Conservation (phyloP, 805 yeast genomes). For the Candida pseudofarinosa region DNA sequence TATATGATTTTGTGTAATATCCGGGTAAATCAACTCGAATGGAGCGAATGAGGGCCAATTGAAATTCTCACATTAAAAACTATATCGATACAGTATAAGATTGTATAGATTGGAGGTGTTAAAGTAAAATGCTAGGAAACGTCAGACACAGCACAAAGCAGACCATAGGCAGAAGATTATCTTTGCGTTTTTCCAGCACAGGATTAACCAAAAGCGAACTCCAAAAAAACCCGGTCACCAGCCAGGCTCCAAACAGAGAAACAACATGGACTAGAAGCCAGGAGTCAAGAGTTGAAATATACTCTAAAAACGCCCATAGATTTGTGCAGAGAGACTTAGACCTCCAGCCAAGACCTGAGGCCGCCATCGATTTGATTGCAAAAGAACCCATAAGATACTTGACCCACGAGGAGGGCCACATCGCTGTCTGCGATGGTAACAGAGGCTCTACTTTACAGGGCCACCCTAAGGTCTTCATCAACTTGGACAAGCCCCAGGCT, state of each 20-base stretch:
- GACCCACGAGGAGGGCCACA: slow-evolving; percentile 41
- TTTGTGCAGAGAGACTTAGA: slow-evolving; percentile 68
- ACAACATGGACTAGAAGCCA: slow-evolving; percentile 72
- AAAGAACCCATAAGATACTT: slow-evolving; percentile 67
- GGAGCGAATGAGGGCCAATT: slow-evolving; percentile 2
- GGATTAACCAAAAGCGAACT: slow-evolving; percentile 24
- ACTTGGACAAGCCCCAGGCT: slow-evolving; percentile 71
- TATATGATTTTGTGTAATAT: neutral
- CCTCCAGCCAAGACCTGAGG: slow-evolving; percentile 72
- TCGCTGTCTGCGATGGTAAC: slow-evolving; percentile 84
- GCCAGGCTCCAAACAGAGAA: slow-evolving; percentile 76
- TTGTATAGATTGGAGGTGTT: neutral
- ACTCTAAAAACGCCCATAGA: slow-evolving; percentile 50
- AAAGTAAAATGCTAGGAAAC: slow-evolving; percentile 2
- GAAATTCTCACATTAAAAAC: slow-evolving; percentile 2
- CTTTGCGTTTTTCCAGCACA: slow-evolving; percentile 9
- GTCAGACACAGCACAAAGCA: slow-evolving; percentile 2
- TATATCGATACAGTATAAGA: neutral
- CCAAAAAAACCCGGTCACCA: slow-evolving; percentile 20
- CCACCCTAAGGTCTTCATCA: slow-evolving; percentile 79
- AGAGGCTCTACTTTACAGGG: slow-evolving; percentile 66
- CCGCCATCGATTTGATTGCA: slow-evolving; percentile 81
- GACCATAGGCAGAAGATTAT: neutral
- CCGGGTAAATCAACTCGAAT: slow-evolving; percentile 3
- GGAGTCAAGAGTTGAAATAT: slow-evolving; percentile 52